Conservation (phyloP, 768 basidiomycete species). For the Hygrocybe coccinea region DNA sequence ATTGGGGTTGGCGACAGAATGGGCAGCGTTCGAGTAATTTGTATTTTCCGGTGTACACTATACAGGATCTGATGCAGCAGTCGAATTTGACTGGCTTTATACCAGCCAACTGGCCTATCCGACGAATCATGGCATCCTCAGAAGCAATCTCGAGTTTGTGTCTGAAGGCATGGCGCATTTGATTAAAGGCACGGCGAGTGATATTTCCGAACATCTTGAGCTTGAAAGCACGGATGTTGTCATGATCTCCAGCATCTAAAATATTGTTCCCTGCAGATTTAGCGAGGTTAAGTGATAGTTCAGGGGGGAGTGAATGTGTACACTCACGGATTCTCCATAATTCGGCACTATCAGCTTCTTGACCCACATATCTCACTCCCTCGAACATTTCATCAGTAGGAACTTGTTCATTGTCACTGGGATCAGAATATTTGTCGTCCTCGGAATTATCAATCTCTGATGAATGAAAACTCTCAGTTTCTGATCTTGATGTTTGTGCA, state of each 20-base stretch:
- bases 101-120: slow-evolving; percentile 22
- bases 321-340: slow-evolving; percentile 5
- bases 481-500: too few relatives aligned
- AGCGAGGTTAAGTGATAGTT: background rate
- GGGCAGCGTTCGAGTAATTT: slow-evolving; percentile 11
- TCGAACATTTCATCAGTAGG: slow-evolving; percentile 3
- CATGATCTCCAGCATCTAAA: slow-evolving; percentile 19
- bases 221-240: slow-evolving; percentile 26
- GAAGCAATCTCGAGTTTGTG: slow-evolving; percentile 24
- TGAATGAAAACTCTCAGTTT: too few relatives aligned
- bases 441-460: too few relatives aligned
- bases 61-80: slow-evolving; percentile 34
- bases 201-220: slow-evolving; percentile 22
- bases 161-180: slow-evolving; percentile 23
- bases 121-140: slow-evolving; percentile 20
- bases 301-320: background rate
- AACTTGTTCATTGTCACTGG: too few relatives aligned
- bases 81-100: slow-evolving; percentile 23
- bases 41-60: slow-evolving; percentile 27
- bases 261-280: slow-evolving; percentile 16
- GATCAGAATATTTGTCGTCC: too few relatives aligned
- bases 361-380: slow-evolving; percentile 1
- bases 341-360: slow-evolving; percentile 5
- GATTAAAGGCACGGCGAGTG: slow-evolving; percentile 19
- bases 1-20: slow-evolving; percentile 17